These are phyloP conservation scores for Populus davidiana DNA, from an alignment of 345 rosid species.

Conservation along the genomic window DNA sequence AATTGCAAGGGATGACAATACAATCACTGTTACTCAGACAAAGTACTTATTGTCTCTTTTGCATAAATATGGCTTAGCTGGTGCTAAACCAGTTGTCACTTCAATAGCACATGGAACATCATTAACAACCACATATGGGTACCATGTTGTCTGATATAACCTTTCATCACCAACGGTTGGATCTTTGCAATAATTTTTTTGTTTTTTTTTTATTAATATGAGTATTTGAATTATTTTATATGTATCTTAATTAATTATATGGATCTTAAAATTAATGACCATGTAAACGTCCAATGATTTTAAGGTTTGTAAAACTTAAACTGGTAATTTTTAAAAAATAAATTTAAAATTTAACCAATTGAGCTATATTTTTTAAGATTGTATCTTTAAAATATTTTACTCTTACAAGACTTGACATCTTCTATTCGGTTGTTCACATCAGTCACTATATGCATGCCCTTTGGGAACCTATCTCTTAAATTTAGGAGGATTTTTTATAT, in stretches of 20 bases:
- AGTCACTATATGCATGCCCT: neutral
- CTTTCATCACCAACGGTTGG: neutral
- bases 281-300: too few species aligned
- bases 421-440: accelerated
- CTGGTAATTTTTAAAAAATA: accelerated
- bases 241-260: too few species aligned
- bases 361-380: too few species aligned
- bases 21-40: neutral
- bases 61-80: neutral
- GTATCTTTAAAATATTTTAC: neutral
- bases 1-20: neutral
- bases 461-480: accelerated
- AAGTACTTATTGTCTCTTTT: neutral
- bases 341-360: too few species aligned
- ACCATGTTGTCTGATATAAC: neutral
- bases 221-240: too few species aligned
- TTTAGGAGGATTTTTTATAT: accelerated
- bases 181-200: neutral
- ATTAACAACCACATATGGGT: accelerated
- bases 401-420: neutral
- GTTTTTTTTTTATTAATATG: too few species aligned
- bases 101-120: neutral
- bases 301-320: too few species aligned
- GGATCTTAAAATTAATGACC: too few species aligned
- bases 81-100: neutral